Percentiles rank a stretch among this genome's conserved stretches.
These are phyloP conservation scores for Prillingera fragicola DNA, from an alignment of 1,284 basidiomycete species.

Conservation along the genomic window DNA sequence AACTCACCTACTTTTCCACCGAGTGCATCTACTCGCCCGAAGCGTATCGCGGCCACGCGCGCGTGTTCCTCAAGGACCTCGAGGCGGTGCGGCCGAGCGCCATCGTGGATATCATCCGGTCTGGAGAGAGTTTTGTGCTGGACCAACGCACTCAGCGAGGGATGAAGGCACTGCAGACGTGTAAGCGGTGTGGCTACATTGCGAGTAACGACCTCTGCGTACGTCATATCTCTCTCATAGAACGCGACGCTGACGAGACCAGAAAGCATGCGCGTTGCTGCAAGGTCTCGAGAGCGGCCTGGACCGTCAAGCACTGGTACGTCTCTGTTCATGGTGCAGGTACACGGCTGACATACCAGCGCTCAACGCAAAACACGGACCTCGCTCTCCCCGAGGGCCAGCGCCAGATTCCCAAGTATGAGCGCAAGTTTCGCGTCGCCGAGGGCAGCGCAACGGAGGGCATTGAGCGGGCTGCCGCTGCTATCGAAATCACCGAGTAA, in stretches of 20 bases:
- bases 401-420: conserved; percentile 44
- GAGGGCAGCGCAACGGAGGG: conserved; percentile 24
- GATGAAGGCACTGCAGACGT: conserved; percentile 75
- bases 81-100: conserved; percentile 88
- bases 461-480: conserved; percentile 33
- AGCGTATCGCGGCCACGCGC: conserved; percentile 93
- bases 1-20: conserved; percentile 97
- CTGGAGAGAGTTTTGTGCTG: conserved; percentile 81
- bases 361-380: not conserved
- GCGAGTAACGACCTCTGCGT: conserved; percentile 80
- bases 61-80: conserved; percentile 89
- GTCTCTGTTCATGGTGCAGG: conserved; percentile 39
- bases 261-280: conserved; percentile 81
- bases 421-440: conserved; percentile 27
- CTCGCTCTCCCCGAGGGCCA: conserved; percentile 36
- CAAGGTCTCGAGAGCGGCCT: conserved; percentile 85
- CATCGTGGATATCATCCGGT: conserved; percentile 97
- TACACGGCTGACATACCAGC: not conserved
- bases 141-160: conserved; percentile 68
- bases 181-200: conserved; percentile 84
- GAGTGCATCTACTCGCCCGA: conserved; percentile 99
- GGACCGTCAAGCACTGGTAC: conserved; percentile 54
- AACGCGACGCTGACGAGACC: conserved; percentile 2
- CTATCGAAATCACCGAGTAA: conserved; percentile 23
- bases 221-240: conserved; percentile 12